Evolutionary conservation across 345 rosid species (phyloP), one percentile per base, ranked within the genome.

Genomic region (Pistacia vera): DNA sequence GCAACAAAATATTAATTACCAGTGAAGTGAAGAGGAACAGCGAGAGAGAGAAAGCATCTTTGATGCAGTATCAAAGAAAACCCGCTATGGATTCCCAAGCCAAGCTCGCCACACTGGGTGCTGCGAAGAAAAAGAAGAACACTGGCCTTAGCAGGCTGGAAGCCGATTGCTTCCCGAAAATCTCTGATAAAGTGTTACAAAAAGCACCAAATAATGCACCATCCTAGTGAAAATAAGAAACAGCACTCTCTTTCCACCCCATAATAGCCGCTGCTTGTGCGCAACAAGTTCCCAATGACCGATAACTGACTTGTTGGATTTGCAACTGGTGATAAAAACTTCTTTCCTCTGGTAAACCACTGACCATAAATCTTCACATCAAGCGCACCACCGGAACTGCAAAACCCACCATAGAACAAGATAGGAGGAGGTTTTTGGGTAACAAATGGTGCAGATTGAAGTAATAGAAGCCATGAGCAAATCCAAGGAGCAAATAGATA

Each of bases 301-400:
- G 90, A 80, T 49, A 82, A 9, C 66, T 77, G 86, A 73, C 84
- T 82, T 11, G 90, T 84, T 4, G 88, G 90, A 61, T 84, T 86
- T 4, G 88, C 90, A 20, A 82, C 85, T 25, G 76, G 41, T 5
- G 88, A 82, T 16, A 84, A 63, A 35, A 84, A 83, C 57, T 74
- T 78, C 71, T 73, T 87, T 58, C 85, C 88, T 30, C 78, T 81
- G 1, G 83, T 84, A 55, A 87, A 79, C 90, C 90, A 87, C 63
- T 84, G 90, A 11, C 90, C 88, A 44, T 87, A 84, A 61, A 87
- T 77, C 74, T 87, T 84, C 9, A 84, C 70, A 56, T 87, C 86
- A 4, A 87, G 86, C 12, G 75, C 66, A 84, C 70, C 16, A 82
- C 67, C 4, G 90, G 90, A 22, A 70, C 65, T 0, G 76, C 66